These are phyloP conservation scores for Plasmodium reichenowi DNA, from an alignment of 169 alveolate species.

Conservation along the genomic window DNA sequence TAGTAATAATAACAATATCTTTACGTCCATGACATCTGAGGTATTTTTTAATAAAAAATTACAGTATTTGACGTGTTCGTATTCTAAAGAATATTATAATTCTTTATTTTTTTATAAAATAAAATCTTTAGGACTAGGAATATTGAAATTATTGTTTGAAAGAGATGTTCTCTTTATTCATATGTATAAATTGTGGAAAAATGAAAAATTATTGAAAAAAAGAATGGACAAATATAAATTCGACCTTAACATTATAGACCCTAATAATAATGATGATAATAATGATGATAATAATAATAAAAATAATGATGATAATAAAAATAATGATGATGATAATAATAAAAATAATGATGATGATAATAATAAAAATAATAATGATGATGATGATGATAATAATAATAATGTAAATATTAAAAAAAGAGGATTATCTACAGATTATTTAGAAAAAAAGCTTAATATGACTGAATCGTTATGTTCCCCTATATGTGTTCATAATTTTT, in stretches of 20 bases:
- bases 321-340: no score
- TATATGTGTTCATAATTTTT: constrained; percentile 58
- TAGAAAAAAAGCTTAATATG: constrained; percentile 30
- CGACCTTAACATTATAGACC: constrained; percentile 13
- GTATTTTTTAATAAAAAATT: constrained; percentile 49
- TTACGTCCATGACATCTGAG: constrained; percentile 17
- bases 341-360: no score
- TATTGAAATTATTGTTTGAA: constrained; percentile 54
- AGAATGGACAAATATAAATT: constrained; percentile 35
- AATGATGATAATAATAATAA: neutral
- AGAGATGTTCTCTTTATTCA: constrained; percentile 71
- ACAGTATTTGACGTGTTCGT: constrained; percentile 48
- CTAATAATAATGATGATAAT: neutral
- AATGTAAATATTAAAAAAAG: neutral
- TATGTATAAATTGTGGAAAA: constrained; percentile 68
- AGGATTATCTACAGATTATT: neutral
- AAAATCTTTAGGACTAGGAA: constrained; percentile 32
- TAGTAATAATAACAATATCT: neutral
- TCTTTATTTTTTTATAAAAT: constrained; percentile 18
- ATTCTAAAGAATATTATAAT: constrained; percentile 41
- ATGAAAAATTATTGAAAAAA: constrained; percentile 52
- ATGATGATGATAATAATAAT: no score
- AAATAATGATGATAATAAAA: no score
- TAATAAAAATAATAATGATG: no score
- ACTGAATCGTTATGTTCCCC: constrained; percentile 53